Conservation (phyloP, 768 basidiomycete genomes). For the Tylopilus felleus region DNA sequence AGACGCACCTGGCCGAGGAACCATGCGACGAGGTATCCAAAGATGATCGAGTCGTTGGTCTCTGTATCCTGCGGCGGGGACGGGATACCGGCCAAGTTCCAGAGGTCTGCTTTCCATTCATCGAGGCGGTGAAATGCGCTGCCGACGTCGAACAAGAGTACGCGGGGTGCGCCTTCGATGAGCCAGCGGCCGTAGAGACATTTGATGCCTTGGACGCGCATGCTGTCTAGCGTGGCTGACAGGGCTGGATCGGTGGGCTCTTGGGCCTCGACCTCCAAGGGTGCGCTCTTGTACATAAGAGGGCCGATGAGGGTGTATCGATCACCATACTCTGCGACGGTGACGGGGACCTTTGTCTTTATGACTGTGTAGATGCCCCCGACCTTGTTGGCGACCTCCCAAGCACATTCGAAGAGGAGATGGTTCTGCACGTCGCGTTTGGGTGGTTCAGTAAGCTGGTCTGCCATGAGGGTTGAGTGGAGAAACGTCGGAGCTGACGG, state of each 20-base stretch:
- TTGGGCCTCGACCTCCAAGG: conserved; percentile 96
- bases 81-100: conserved; percentile 98
- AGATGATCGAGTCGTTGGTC: conserved; percentile 97
- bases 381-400: conserved; percentile 99
- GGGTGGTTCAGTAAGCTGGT: conserved; percentile 16
- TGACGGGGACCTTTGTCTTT: conserved; percentile 98
- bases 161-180: conserved; percentile 93
- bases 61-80: conserved; percentile 95
- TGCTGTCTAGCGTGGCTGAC: conserved; percentile 67
- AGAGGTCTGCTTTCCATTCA: conserved; percentile 98
- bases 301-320: conserved; percentile 96
- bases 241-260: conserved; percentile 84
- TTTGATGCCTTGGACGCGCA: conserved; percentile 91
- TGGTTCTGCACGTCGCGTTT: conserved; percentile 76
- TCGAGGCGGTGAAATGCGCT: conserved; percentile 84
- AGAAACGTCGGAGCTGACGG: background rate
- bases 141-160: conserved; percentile 94
- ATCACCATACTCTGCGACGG: conserved; percentile 92
- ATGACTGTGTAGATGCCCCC: conserved; percentile 99
- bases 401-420: conserved; percentile 90
- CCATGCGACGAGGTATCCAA: conserved; percentile 98
- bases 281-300: conserved; percentile 96
- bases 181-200: conserved; percentile 96
- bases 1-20: conserved; percentile 92
- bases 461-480: conserved; percentile 17